Evolutionary conservation across 2,329 filamentous ascomycete species (phyloP), one percentile per base, ranked within the genome.

Genomic region (Cyphellophora attinorum): DNA sequence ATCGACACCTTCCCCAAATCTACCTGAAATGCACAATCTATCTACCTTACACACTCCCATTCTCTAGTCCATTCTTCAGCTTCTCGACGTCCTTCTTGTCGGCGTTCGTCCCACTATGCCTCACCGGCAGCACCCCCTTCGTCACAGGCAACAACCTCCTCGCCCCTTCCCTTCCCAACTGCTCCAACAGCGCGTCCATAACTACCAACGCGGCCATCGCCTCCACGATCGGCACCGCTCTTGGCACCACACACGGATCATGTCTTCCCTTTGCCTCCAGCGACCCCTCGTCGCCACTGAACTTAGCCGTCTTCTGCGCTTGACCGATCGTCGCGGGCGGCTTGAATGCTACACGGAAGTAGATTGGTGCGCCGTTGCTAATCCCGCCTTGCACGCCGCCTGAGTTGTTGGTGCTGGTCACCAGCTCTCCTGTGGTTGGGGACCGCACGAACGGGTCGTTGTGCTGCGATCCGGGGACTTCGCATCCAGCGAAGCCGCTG

Each of bases 351-450:
- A 94, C 80, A 33, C 82, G 78, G 74, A 96, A 96, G 71, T 91
- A 96, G 64, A 96, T 85, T 39, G 79, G 81, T 23, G 85, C 84
- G 38, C 89, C 91, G 60, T 96, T 96, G 33, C 82, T 81, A 61
- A 96, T 96, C 34, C 89, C 89, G 28, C 89, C 91, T 65, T 96
- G 89, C 49, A 96, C 85, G 45, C 89, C 91, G 10, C 89, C 89
- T 2, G 81, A 89, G 68, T 94, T 86, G 68, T 96, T 96, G 16
- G 89, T 95, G 66, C 81, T 83, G 37, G 89, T 95, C 6, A 78
- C 80, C 34, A 95, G 72, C 6, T 14, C 8, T 13, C 13, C 15
- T n/a, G 36, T 39, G 11, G 44, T 56, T 3, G 70, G 63, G 11
- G 75, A 66, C 37, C 70, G 68, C 47, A 89, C 65, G 60, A 93